Base-by-base conservation (phyloP, 176 grass and related monocot genomes). In the Oryza glumipatula region DNA sequence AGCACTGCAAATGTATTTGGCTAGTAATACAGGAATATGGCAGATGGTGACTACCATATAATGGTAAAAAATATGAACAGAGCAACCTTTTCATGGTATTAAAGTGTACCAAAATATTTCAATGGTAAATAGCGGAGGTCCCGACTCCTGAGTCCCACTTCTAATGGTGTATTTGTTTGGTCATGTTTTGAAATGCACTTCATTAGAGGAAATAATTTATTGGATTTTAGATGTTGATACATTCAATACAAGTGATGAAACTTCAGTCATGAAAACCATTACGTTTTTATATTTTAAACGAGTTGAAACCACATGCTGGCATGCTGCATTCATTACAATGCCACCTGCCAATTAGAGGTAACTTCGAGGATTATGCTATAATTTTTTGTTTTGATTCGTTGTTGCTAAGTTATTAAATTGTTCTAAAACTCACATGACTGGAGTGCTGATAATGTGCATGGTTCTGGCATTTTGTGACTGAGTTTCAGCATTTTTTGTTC, bases 181-280 rank as follows among this genome's bases (percentile, higher is more conserved):
- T 44, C 17, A 76, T 56, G 47, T 56, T n/a, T 70, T 60, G 16
- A 69, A 61, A 77, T 17, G 43, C 68, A 54, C n/a, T 54, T 48
- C 7, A 70, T 15, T 17, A 48, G 17, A 28, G 54, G 45, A 65
- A 32, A 65, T 73, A 41, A 65, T 73, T 63, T 73, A 43, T 0
- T 39, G 17, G 64, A 72, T 72, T 14, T 26, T 74, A 38, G 3
- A 52, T 17, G 24, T 41, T 19, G 68, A 43, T 43, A 71, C n/a
- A 54, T 76, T 23, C 44, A 76, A 43, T 66, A 48, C 6, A 65
- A 30, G 46, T 10, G 13, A 6, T 77, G 26, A 68, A 64, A 76
- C 32, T 68, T 26, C 48, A 76, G 56, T 19, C 9, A 39, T 58
- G 39, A 77, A 52, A 74, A 30, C 0, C 2, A 54, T 44, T 19